Evolutionary conservation across 2,329 filamentous ascomycete species (phyloP), one percentile per base, ranked within the genome.

Genomic region (Cryoendolithus antarcticus): DNA sequence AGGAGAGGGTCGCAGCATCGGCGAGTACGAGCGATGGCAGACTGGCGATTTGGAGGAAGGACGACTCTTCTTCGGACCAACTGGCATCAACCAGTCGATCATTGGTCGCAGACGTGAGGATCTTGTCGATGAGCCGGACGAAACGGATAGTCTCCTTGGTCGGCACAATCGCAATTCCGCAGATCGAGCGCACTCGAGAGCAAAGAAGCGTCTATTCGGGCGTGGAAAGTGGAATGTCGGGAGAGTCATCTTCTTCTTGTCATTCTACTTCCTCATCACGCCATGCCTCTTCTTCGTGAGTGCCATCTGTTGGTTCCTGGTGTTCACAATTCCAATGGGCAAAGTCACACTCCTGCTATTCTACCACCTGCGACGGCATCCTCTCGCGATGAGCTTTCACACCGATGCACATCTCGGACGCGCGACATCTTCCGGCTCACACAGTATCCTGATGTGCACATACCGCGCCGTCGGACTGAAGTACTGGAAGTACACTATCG

Each of bases 401-500:
- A 84, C 84, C 7, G 88, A 94, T 57, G 77, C 76, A 41, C 72
- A 77, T 41, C 82, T 82, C 53, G 77, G 82, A 19, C 80, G 88
- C 40, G 69, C 39, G 10, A 82, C 86, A 34, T 82, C 82, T 35
- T 48, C 50, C 24, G 51, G 50, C 10, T 38, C 34, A 6, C 34
- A 38, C 39, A 89, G 88, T 8, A 89, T 98, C 44, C 69, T 98
- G 11, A 72, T 98, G 28, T 98, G 91, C 71, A 98, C 91, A 4
- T 98, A 98, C 64, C 82, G 93, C 42, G 91, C 91, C 32, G 89
- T 93, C 9, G 91, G 91, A 9, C 71, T 78, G 49, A 89, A 89
- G 61, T 98, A 98, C 67, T 98, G 93, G 89, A 98, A 98, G 64
- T 98, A 98, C 64, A 98, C 91, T 3, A 72, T 98, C 42, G 91